Conservation (phyloP, 2,329 filamentous ascomycete genomes). For the Cladosporium sp. region DNA sequence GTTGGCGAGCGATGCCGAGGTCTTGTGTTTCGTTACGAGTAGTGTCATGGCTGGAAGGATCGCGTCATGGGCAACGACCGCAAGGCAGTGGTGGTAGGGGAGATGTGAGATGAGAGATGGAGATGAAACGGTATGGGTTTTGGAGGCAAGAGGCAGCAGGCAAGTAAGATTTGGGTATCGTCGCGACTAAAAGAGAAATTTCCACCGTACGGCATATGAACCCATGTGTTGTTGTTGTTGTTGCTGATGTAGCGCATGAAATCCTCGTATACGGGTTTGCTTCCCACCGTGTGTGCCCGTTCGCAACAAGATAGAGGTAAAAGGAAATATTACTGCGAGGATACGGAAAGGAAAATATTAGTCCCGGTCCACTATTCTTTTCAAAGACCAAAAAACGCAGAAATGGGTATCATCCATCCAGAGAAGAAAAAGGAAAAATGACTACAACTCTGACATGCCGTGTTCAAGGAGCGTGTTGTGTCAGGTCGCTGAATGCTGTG, state of each 20-base stretch:
- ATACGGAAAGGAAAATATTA: background rate
- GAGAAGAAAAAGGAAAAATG: background rate
- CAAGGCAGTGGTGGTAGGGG: too few species aligned
- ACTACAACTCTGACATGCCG: background rate
- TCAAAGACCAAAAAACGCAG: constrained; percentile 1
- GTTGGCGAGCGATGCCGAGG: constrained; percentile 6
- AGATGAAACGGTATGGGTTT: too few species aligned
- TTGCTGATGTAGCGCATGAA: background rate
- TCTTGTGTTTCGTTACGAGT: background rate
- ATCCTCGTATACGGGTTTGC: background rate
- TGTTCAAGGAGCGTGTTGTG: background rate
- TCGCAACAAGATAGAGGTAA: too few species aligned
- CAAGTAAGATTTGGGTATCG: constrained; percentile 3
- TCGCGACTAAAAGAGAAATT: constrained; percentile 1
- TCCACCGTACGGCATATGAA: background rate
- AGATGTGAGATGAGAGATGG: background rate
- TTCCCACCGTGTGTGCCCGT: too few species aligned
- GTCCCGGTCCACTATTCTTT: background rate
- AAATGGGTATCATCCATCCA: constrained; percentile 12
- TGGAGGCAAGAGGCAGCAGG: background rate
- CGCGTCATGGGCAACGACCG: too few species aligned
- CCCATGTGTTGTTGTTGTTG: too few species aligned
- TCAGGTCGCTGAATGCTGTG: constrained; percentile 1
- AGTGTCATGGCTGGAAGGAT: too few species aligned
- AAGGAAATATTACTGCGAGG: too few species aligned